A percentile compares a stretch with the other conserved stretches of the same genome.
Conservation (phyloP, 1,284 basidiomycete species). For the Cronartium quercuum region DNA sequence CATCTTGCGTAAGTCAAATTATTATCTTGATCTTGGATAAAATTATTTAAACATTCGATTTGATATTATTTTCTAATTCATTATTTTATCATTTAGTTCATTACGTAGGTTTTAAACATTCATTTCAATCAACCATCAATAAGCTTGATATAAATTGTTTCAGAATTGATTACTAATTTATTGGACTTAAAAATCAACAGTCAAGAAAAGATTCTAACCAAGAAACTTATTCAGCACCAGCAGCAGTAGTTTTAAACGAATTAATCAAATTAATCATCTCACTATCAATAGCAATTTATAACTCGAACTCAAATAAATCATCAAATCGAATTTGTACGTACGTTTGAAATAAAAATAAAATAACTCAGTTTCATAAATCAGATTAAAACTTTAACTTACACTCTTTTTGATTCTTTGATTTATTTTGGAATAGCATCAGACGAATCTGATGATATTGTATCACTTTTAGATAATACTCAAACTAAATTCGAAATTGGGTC, state of each 20-base stretch:
- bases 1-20: constrained; percentile 79
- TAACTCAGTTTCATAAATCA: background rate
- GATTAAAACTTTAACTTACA: background rate
- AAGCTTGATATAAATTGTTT: background rate
- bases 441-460: background rate
- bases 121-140: background rate
- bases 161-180: background rate
- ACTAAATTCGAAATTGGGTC: background rate
- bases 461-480: background rate
- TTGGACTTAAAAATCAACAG: constrained; percentile 38
- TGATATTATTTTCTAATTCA: background rate
- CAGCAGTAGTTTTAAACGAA: constrained; percentile 87
- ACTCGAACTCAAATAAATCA: no score
- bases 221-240: constrained; percentile 72
- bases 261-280: constrained; percentile 85
- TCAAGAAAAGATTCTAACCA: constrained; percentile 46
- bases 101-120: constrained; percentile 2
- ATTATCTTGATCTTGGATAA: background rate
- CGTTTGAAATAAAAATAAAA: background rate
- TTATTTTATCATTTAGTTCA: constrained; percentile 3
- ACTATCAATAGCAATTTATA: constrained; percentile 59
- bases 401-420: background rate
- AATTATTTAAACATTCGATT: no score
- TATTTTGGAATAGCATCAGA: no score
- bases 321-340: background rate